Evolutionary conservation across 345 rosid genomes (phyloP).

Genomic region (Geranium brycei): DNA sequence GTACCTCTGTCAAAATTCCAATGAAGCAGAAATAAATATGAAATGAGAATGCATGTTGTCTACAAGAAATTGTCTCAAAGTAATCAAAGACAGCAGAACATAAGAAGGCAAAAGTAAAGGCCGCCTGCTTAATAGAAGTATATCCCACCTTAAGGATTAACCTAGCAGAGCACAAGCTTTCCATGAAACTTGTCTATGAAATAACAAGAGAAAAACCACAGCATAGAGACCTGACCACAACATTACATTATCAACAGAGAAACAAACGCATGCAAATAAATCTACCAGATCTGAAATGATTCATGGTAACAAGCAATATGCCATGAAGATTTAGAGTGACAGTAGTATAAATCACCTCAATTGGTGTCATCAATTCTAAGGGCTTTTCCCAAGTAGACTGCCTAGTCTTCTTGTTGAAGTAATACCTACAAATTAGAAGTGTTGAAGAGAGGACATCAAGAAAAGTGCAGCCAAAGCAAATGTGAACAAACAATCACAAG

Average conservation of each 20-base stretch:
- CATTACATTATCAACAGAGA: neutral
- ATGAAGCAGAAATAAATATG: no score
- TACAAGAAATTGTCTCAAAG: no score
- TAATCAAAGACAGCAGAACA: no score
- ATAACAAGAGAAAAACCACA: no score
- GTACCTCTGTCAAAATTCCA: no score
- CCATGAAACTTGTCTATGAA: no score
- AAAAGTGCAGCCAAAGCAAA: constrained; percentile 2
- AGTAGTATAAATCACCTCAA: constrained; percentile 52
- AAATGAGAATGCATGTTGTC: no score
- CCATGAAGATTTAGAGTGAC: constrained; percentile 8
- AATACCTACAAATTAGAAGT: constrained; percentile 41
- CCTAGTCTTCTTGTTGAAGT: constrained; percentile 69
- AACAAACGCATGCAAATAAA: constrained; percentile 2
- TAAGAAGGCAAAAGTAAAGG: no score
- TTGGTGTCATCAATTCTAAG: constrained; percentile 71
- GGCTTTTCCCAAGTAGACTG: constrained; percentile 95
- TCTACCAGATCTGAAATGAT: neutral
- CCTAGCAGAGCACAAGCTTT: no score
- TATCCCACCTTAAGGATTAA: constrained; percentile 3
- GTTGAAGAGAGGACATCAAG: constrained; percentile 1
- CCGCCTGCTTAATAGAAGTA: no score
- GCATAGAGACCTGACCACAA: neutral
- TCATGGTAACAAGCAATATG: neutral
- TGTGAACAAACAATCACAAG: neutral